Evolutionary conservation across 2,329 filamentous ascomycete species (phyloP).

Genomic region (Penicillium sp.): DNA sequence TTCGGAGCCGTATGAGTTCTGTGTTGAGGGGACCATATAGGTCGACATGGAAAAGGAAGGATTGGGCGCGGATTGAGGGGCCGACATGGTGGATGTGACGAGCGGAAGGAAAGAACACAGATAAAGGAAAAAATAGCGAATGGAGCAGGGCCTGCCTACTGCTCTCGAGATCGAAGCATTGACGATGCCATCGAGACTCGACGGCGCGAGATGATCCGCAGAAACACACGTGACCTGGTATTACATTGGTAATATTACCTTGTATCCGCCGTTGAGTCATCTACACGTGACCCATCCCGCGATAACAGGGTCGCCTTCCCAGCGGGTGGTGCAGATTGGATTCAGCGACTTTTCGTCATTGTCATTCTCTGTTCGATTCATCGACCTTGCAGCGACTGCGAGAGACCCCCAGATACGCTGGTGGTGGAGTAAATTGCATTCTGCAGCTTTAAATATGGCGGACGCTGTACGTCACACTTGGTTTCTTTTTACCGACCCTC

Average conservation of each 20-base stretch:
- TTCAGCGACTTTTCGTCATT: conserved; percentile 16
- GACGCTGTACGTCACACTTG: conserved; percentile 41
- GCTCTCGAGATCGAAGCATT: conserved; percentile 23
- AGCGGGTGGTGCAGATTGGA: conserved; percentile 13
- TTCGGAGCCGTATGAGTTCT: conserved; percentile 23
- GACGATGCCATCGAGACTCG: conserved; percentile 2
- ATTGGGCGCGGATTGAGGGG: conserved; percentile 27
- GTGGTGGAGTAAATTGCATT: conserved; percentile 15
- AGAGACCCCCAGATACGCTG: neutral
- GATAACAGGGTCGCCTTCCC: conserved; percentile 18
- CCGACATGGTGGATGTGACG: conserved; percentile 23
- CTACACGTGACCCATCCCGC: conserved; percentile 18
- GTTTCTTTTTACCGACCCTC: conserved; percentile 36
- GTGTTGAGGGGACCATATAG: conserved; percentile 36
- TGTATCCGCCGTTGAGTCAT: conserved; percentile 18
- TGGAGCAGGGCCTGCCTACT: conserved; percentile 38
- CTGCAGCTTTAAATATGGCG: conserved; percentile 33
- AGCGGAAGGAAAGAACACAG: neutral
- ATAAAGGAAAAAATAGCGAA: conserved; percentile 10
- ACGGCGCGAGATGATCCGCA: conserved; percentile 1
- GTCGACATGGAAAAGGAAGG: conserved; percentile 37
- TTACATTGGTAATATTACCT: neutral
- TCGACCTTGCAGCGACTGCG: conserved; percentile 1
- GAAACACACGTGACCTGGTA: conserved; percentile 4
- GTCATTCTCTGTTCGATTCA: conserved; percentile 7